phyloP scores from a whole-genome alignment of 1,284 basidiomycete genomes.

The Moesziomyces parantarcticus region DNA sequence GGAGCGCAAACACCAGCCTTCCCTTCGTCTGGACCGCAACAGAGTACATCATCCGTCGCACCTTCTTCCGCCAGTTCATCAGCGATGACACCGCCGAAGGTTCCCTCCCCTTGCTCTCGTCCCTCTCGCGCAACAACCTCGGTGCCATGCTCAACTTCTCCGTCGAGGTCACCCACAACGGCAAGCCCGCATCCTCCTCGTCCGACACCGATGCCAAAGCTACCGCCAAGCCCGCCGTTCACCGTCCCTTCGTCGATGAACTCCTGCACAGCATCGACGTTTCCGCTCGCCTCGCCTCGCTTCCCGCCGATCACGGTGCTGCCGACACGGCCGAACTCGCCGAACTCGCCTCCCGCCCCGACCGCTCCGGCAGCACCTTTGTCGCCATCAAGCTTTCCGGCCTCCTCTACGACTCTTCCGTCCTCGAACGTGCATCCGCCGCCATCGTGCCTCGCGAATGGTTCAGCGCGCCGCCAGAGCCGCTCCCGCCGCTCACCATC shows the following conservation, averaged over 20 bases:
- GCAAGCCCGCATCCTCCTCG: constrained; percentile 70
- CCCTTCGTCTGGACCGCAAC: constrained; percentile 78
- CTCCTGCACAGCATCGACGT: constrained; percentile 54
- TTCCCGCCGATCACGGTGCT: constrained; percentile 35
- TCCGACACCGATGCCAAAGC: constrained; percentile 70
- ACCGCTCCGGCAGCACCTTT: constrained; percentile 53
- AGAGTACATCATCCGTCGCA: constrained; percentile 78
- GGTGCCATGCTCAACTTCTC: constrained; percentile 86
- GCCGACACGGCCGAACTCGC: constrained; percentile 27
- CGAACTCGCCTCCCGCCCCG: constrained; percentile 33
- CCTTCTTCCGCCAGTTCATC: constrained; percentile 91
- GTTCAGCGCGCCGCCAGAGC: constrained; percentile 56
- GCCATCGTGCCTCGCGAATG: constrained; percentile 58
- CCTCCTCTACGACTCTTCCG: constrained; percentile 50
- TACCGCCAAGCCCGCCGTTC: constrained; percentile 22
- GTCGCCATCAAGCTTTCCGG: constrained; percentile 64
- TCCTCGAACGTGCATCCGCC: constrained; percentile 55
- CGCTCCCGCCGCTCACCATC: constrained; percentile 46
- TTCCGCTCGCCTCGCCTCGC: constrained; percentile 36
- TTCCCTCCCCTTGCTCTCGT: constrained; percentile 75
- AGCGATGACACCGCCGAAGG: constrained; percentile 83
- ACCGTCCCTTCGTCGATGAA: constrained; percentile 49
- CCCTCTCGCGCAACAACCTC: constrained; percentile 73
- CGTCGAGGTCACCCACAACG: constrained; percentile 78
- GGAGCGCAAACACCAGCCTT: constrained; percentile 73